These are phyloP conservation scores for Metschnikowia henanensis DNA, from an alignment of 805 yeast species.

Conservation along the genomic window DNA sequence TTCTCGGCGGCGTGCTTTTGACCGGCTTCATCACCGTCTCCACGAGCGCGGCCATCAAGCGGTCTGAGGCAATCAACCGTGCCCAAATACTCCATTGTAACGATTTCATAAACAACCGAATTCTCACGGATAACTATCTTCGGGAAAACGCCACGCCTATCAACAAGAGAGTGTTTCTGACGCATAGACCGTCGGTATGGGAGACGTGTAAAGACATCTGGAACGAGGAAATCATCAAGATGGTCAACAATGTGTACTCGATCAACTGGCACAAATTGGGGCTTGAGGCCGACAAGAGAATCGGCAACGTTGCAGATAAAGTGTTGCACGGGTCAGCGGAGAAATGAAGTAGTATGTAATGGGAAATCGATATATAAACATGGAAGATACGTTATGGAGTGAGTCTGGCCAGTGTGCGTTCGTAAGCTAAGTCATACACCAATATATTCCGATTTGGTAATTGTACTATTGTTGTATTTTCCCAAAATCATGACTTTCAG, in stretches of 20 bases:
- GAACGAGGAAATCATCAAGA: slow-evolving; percentile 68
- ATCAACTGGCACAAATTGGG: slow-evolving; percentile 49
- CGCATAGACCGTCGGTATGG: slow-evolving; percentile 38
- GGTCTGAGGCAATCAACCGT: slow-evolving; percentile 47
- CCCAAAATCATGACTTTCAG: no score
- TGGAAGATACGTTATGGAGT: no score
- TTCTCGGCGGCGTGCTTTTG: slow-evolving; percentile 53
- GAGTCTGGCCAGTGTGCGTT: no score
- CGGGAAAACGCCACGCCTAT: slow-evolving; percentile 44
- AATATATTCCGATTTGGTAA: no score
- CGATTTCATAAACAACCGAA: slow-evolving; percentile 51
- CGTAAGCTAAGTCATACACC: no score
- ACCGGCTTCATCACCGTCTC: slow-evolving; percentile 63
- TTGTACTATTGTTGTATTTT: no score
- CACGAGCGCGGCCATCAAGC: slow-evolving; percentile 55
- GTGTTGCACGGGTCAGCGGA: slow-evolving; percentile 14
- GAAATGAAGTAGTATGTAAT: slow-evolving; percentile 15
- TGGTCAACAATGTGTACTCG: slow-evolving; percentile 63
- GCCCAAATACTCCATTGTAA: slow-evolving; percentile 48
- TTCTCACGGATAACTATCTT: slow-evolving; percentile 48
- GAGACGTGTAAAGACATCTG: slow-evolving; percentile 78
- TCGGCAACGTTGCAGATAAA: slow-evolving; percentile 30
- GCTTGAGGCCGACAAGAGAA: slow-evolving; percentile 32
- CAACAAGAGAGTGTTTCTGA: slow-evolving; percentile 25
- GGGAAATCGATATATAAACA: not conserved